These are phyloP conservation scores for Metschnikowia bowlesiae DNA, from an alignment of 805 yeast genomes.

Conservation along the genomic window DNA sequence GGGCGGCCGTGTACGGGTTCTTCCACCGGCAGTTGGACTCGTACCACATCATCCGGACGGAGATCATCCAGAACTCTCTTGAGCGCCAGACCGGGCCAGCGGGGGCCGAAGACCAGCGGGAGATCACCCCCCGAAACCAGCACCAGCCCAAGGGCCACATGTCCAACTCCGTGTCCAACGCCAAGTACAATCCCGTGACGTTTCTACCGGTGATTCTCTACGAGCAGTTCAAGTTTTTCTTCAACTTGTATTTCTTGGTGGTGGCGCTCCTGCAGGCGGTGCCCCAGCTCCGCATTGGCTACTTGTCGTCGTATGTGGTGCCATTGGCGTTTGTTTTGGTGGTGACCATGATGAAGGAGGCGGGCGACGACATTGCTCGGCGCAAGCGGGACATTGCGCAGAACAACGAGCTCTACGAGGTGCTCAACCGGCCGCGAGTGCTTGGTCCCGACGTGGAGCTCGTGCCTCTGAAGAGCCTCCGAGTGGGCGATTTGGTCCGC, in stretches of 20 bases:
- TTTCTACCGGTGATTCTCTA: constrained; percentile 85
- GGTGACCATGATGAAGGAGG: constrained; percentile 95
- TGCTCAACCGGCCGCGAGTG: constrained; percentile 35
- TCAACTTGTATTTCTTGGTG: constrained; percentile 82
- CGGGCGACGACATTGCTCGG: constrained; percentile 87
- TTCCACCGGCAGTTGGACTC: constrained; percentile 2
- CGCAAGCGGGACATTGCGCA: constrained; percentile 87
- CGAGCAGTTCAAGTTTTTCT: constrained; percentile 96
- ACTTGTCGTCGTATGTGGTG: constrained; percentile 84
- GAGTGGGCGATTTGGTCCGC: constrained; percentile 81
- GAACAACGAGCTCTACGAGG: constrained; percentile 77
- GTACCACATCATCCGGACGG: constrained; percentile 4
- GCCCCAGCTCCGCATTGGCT: constrained; percentile 89
- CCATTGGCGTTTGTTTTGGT: constrained; percentile 90
- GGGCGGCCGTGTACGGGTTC: background rate
- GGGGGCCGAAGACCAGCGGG: constrained; percentile 25
- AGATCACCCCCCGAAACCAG: constrained; percentile 36
- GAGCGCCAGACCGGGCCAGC: background rate
- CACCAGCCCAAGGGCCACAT: constrained; percentile 31
- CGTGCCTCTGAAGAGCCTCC: constrained; percentile 53
- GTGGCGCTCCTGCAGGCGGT: constrained; percentile 93
- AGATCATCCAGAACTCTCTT: constrained; percentile 4
- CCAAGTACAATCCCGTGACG: constrained; percentile 84
- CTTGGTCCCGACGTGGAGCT: constrained; percentile 24
- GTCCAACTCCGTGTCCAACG: constrained; percentile 84